A percentile compares a stretch with the other conserved stretches of the same genome.
phyloP scores from a whole-genome alignment of 192 early-diverging fungal genomes.

The Entomortierella chlamydospora region DNA sequence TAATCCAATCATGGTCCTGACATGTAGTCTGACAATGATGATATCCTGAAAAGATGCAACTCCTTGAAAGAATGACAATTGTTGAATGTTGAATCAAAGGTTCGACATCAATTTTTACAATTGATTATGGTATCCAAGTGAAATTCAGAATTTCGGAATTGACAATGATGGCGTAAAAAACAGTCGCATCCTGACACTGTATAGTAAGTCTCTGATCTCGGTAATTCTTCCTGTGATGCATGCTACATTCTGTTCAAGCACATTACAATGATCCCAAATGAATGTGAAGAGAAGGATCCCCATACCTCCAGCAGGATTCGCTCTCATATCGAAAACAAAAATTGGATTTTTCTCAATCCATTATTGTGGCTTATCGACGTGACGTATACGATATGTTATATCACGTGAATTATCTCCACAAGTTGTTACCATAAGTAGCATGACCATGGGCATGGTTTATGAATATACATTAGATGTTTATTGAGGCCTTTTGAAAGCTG shows the following conservation, averaged over 20 bases:
- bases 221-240: not conserved
- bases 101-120: slow-evolving; percentile 25
- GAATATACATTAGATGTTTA: slow-evolving; percentile 28
- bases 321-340: slow-evolving; percentile 10
- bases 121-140: not conserved
- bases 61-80: not conserved
- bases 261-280: slow-evolving; percentile 54
- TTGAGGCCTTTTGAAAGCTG: slow-evolving; percentile 40
- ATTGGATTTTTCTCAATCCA: slow-evolving; percentile 19
- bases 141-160: not conserved
- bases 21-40: not conserved
- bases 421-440: too few relatives aligned
- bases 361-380: slow-evolving; percentile 1
- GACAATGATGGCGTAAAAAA: not conserved
- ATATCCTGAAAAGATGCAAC: not conserved
- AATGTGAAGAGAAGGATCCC: slow-evolving; percentile 57
- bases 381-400: too few relatives aligned
- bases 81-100: slow-evolving; percentile 37
- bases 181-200: not conserved
- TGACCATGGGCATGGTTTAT: too few relatives aligned
- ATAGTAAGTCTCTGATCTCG: not conserved
- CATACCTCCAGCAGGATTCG: not conserved
- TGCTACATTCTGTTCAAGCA: not conserved
- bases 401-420: too few relatives aligned
- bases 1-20: not conserved